Evolutionary conservation across 2,329 filamentous ascomycete genomes (phyloP).

Genomic region (Fusarium bulbicola): DNA sequence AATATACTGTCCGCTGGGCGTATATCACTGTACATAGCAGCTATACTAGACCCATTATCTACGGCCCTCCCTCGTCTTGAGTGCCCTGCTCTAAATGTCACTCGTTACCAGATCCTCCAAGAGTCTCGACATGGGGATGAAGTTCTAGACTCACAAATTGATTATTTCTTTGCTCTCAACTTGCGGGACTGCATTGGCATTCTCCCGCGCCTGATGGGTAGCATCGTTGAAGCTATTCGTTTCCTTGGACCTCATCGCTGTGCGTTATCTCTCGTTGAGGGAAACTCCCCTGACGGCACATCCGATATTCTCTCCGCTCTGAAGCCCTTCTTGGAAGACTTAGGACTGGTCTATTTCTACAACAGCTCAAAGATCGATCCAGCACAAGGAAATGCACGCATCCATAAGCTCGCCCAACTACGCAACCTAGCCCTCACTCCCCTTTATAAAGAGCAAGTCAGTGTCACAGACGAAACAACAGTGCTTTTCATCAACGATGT

Average conservation of each 20-base stretch:
- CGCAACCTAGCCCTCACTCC: slow-evolving; percentile 63
- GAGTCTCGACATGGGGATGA: background rate
- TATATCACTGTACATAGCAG: slow-evolving; percentile 40
- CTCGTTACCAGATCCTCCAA: slow-evolving; percentile 38
- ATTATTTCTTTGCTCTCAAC: slow-evolving; percentile 64
- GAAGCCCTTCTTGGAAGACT: slow-evolving; percentile 47
- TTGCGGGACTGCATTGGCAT: slow-evolving; percentile 55
- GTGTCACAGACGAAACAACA: slow-evolving; percentile 50
- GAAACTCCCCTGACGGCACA: slow-evolving; percentile 64
- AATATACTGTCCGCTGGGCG: slow-evolving; percentile 35
- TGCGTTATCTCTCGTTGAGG: slow-evolving; percentile 64
- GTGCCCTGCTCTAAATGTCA: slow-evolving; percentile 41
- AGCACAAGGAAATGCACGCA: slow-evolving; percentile 52
- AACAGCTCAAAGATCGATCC: slow-evolving; percentile 56
- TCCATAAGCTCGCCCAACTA: slow-evolving; percentile 58
- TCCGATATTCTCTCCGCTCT: slow-evolving; percentile 58
- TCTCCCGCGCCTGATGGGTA: slow-evolving; percentile 61
- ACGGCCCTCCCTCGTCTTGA: slow-evolving; percentile 36
- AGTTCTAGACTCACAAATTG: slow-evolving; percentile 3
- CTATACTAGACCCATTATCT: slow-evolving; percentile 43
- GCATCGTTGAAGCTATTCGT: slow-evolving; percentile 58
- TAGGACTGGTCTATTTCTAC: slow-evolving; percentile 55
- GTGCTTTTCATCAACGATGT: slow-evolving; percentile 66
- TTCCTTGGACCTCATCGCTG: slow-evolving; percentile 62
- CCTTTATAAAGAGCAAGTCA: slow-evolving; percentile 45